These are phyloP conservation scores for Ceratocystiopsis minuta DNA, from an alignment of 2,329 filamentous ascomycete species.

Conservation along the genomic window DNA sequence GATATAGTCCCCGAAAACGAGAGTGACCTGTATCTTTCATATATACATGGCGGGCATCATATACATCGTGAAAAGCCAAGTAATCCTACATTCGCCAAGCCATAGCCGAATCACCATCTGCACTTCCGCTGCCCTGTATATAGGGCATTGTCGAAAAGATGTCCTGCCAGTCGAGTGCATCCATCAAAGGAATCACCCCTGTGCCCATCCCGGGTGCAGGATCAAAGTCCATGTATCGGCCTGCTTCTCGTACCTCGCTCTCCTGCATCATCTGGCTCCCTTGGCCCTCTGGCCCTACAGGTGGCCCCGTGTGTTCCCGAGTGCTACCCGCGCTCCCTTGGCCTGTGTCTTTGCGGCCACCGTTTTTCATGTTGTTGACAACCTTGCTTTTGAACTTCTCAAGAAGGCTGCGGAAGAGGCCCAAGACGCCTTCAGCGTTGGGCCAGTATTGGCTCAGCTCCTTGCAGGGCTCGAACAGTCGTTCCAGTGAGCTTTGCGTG, in stretches of 20 bases:
- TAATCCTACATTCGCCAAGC: too few relatives aligned
- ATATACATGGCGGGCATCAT: too few relatives aligned
- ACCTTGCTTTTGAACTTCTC: background rate
- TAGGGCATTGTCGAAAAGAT: background rate
- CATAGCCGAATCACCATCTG: too few relatives aligned
- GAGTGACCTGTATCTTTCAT: too few relatives aligned
- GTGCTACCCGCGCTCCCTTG: background rate
- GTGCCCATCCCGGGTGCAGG: background rate
- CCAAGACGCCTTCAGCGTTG: slow-evolving; percentile 4
- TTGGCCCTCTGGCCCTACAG: too few relatives aligned
- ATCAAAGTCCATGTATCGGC: background rate
- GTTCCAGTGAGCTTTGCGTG: slow-evolving; percentile 2
- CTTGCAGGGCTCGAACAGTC: slow-evolving; percentile 1
- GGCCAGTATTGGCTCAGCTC: slow-evolving; percentile 4
- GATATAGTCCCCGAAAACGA: too few relatives aligned
- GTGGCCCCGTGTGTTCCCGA: background rate
- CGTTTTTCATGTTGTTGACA: background rate
- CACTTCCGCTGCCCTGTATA: background rate
- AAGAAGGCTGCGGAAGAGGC: slow-evolving; percentile 3
- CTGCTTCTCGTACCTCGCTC: background rate
- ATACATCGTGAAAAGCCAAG: too few relatives aligned
- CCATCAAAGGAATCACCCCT: background rate
- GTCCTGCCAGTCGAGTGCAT: background rate
- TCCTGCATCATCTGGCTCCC: background rate
- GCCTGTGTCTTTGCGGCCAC: background rate